A percentile compares a stretch with the other conserved stretches of the same genome.
phyloP scores from a whole-genome alignment of 2,329 filamentous ascomycete genomes.

The Delphinella strobiligena region DNA sequence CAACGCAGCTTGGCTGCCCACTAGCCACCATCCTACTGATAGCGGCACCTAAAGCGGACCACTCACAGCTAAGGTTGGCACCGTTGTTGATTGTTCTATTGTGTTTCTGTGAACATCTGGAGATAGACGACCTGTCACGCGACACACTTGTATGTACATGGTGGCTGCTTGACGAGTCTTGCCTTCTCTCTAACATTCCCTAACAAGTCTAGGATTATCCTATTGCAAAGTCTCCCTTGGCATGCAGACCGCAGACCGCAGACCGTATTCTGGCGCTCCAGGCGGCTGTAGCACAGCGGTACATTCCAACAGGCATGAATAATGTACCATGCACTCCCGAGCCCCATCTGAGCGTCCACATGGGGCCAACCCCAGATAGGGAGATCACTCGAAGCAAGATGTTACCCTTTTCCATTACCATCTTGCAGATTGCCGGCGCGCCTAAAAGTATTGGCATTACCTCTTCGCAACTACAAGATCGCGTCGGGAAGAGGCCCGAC shows the following conservation, averaged over 20 bases:
- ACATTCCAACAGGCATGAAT: neutral
- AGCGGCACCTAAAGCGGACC: constrained; percentile 5
- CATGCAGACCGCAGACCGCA: neutral
- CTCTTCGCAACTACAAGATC: neutral
- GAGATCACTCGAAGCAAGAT: neutral
- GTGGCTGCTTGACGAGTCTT: neutral
- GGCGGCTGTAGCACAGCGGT: neutral
- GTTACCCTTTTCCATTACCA: neutral
- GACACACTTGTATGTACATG: neutral
- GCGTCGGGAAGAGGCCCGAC: neutral
- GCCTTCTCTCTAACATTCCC: neutral
- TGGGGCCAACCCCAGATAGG: constrained; percentile 4
- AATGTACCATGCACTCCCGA: neutral
- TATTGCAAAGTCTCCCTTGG: neutral
- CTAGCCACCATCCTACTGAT: constrained; percentile 3
- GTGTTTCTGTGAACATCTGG: neutral
- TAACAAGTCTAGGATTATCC: neutral
- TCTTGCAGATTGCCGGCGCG: neutral
- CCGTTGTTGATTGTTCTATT: constrained; percentile 5
- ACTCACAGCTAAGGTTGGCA: constrained; percentile 2
- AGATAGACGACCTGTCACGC: constrained; percentile 2
- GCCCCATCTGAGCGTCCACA: constrained; percentile 8
- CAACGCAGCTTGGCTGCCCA: constrained; percentile 2
- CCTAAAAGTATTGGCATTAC: neutral
- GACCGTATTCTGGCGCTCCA: neutral